Evolutionary conservation across 2,329 filamentous ascomycete species (phyloP).

Genomic region (Cladosporium sp.): DNA sequence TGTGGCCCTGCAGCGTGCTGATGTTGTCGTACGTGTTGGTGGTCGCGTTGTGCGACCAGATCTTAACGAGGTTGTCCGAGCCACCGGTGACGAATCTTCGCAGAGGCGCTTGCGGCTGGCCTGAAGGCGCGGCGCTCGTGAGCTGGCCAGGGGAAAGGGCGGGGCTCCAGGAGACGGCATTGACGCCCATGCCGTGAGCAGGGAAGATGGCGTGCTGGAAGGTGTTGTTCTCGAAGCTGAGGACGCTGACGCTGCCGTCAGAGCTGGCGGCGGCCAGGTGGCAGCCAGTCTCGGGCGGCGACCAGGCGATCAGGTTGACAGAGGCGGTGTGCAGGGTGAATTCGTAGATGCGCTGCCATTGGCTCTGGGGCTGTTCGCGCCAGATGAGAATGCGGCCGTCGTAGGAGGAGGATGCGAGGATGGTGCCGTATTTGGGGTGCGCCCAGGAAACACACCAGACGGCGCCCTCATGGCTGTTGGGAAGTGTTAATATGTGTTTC

Average conservation of each 20-base stretch:
- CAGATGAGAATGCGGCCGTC: slow-evolving; percentile 98
- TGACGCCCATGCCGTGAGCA: slow-evolving; percentile 90
- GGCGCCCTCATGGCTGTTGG: slow-evolving; percentile 74
- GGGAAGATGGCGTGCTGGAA: slow-evolving; percentile 87
- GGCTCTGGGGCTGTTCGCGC: slow-evolving; percentile 65
- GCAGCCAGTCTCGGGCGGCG: slow-evolving; percentile 93
- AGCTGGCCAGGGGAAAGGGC: slow-evolving; percentile 78
- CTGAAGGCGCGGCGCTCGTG: slow-evolving; percentile 58
- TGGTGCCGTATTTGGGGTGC: slow-evolving; percentile 97
- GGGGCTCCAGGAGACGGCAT: slow-evolving; percentile 93
- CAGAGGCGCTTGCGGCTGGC: slow-evolving; percentile 46
- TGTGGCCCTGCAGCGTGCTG: slow-evolving; percentile 70
- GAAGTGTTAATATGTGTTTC: neutral
- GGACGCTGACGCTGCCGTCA: slow-evolving; percentile 86
- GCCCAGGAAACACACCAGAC: slow-evolving; percentile 99
- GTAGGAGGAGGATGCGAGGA: slow-evolving; percentile 90
- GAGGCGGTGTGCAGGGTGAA: slow-evolving; percentile 91
- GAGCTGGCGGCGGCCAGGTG: slow-evolving; percentile 90
- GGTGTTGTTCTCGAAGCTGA: slow-evolving; percentile 95
- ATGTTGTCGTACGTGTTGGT: slow-evolving; percentile 35
- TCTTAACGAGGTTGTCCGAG: slow-evolving; percentile 86
- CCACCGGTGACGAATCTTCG: slow-evolving; percentile 91
- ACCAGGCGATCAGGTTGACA: slow-evolving; percentile 95
- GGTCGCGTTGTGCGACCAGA: slow-evolving; percentile 74
- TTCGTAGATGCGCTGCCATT: slow-evolving; percentile 77